Evolutionary conservation across 106 monocot genomes (phyloP), one percentile per base, ranked within the genome.

Genomic region (Cymbidium sinense): DNA sequence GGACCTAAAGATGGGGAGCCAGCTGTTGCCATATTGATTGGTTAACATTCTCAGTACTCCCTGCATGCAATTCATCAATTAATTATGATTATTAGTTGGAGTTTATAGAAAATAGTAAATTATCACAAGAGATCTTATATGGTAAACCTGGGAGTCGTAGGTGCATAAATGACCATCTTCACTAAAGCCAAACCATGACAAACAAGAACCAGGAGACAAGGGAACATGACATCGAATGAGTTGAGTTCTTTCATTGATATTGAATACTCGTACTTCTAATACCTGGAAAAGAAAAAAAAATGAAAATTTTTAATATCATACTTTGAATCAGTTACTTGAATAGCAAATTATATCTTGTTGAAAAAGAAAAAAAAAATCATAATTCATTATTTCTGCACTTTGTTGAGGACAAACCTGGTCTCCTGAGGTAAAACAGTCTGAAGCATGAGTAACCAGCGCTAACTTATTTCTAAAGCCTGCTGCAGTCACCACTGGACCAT

Each of bases 1-100:
- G 35, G 81, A 98, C 96, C 96, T 94, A 86, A 98, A 98, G n/a
- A 94, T 43, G 13, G 96, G 96, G 83, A 94, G 85, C 96, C 96
- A 98, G 80, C 77, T 88, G 31, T 94, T 94, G 44, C 94, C 92
- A 80, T 81, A 94, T 54, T 90, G 92, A 50, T 81, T 82, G 21
- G 70, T 75, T 65, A 86, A 94, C 21, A 94, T 79, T 82, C 94
- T 89, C 28, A 98, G 79, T 9, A 92, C 82, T 25, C 94, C 98
- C 98, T 98, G 41, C 31, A 85, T 36, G 82, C 10, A 43, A 74
- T 28, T 27, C 23, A 76, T 15, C 18, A 21, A 43, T 37, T 47
- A 82, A 39, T 50, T 82, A 74, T 71, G 41, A n/a, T 80, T 34
- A 70, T 64, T n/a, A 37, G 20, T 37, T 55, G 7, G n/a, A 75